A percentile compares a stretch with the other conserved stretches of the same genome.
phyloP scores from a whole-genome alignment of 2,329 filamentous ascomycete species.

The Aspergillus neotritici region DNA sequence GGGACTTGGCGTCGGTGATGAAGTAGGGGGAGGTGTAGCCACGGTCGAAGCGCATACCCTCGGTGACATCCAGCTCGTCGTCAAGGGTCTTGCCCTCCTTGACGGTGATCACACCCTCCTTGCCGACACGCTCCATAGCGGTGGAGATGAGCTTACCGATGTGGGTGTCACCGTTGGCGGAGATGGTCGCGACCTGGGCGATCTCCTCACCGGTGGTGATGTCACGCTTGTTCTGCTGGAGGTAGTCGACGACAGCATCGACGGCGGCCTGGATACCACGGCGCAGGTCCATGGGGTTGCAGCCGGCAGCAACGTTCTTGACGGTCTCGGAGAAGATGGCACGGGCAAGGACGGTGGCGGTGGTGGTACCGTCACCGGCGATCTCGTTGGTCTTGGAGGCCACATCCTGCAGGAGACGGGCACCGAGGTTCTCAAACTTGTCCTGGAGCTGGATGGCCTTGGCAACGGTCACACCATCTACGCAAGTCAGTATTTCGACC shows the following conservation, averaged over 20 bases:
- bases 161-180: constrained; percentile 91
- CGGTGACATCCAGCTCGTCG: constrained; percentile 96
- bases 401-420: constrained; percentile 92
- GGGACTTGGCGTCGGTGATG: constrained; percentile 97
- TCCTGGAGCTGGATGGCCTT: constrained; percentile 90
- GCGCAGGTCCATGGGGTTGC: constrained; percentile 99
- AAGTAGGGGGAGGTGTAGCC: constrained; percentile 99
- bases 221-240: constrained; percentile 93
- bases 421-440: constrained; percentile 99
- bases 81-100: constrained; percentile 99
- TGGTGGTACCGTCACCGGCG: constrained; percentile 97
- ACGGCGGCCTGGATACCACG: constrained; percentile 96
- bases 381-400: constrained; percentile 99
- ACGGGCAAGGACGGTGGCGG: constrained; percentile 90
- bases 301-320: constrained; percentile 98
- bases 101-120: constrained; percentile 99
- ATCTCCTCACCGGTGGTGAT: constrained; percentile 97
- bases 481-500: constrained; percentile 17
- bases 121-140: constrained; percentile 99
- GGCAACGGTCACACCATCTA: constrained; percentile 83
- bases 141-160: constrained; percentile 94
- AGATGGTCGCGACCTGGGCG: constrained; percentile 96
- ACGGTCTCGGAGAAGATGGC: constrained; percentile 99
- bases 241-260: constrained; percentile 86
- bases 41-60: constrained; percentile 99